Conservation (phyloP, 164 flowering plant genomes). For the Stephania japonica region DNA sequence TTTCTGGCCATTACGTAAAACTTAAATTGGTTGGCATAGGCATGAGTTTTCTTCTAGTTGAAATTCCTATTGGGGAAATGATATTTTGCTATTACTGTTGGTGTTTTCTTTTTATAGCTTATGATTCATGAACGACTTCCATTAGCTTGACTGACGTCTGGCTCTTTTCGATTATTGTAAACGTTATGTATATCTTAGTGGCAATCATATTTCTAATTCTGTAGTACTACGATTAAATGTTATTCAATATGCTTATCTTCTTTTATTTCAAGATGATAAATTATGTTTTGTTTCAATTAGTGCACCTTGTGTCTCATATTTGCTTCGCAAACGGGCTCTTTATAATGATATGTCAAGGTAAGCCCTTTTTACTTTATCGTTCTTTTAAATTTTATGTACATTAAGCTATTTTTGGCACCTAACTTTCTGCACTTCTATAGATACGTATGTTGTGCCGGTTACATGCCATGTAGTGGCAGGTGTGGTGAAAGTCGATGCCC, state of each 20-base stretch:
- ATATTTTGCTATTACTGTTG: not conserved
- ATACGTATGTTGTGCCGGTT: slow-evolving; percentile 57
- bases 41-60: no score
- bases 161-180: not conserved
- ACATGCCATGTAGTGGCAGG: slow-evolving; percentile 60
- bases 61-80: no score
- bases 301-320: slow-evolving; percentile 91
- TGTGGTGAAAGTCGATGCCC: slow-evolving; percentile 65
- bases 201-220: not conserved
- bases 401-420: not conserved
- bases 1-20: no score
- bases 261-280: not conserved
- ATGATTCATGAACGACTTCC: not conserved
- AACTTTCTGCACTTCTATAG: slow-evolving; percentile 18
- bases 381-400: not conserved
- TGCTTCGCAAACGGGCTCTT: slow-evolving; percentile 92
- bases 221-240: not conserved
- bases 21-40: no score
- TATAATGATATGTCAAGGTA: slow-evolving; percentile 97
- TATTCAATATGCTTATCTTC: not conserved
- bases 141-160: not conserved
- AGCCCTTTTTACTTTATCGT: not conserved
- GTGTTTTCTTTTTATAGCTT: not conserved
- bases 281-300: slow-evolving; percentile 25
- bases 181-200: not conserved